Evolutionary conservation across 306 rosid genomes (phyloP).

Genomic region (Datisca glomerata): DNA sequence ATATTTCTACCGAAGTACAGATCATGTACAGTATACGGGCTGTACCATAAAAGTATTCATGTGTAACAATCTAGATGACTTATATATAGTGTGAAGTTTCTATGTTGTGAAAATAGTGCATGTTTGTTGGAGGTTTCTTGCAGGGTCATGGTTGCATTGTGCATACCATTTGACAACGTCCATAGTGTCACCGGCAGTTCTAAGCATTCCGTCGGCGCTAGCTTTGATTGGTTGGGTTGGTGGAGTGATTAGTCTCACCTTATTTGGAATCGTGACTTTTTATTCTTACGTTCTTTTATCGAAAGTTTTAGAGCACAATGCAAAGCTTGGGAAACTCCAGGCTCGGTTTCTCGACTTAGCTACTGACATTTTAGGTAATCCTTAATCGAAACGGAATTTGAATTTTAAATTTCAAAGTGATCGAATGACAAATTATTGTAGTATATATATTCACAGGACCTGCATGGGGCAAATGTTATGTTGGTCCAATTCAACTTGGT

Average conservation of each 20-base stretch:
- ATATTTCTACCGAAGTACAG: no score
- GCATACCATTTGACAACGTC: slow-evolving; percentile 83
- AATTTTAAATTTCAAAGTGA: no score
- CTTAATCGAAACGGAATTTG: no score
- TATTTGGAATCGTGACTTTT: slow-evolving; percentile 39
- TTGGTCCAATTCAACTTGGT: slow-evolving; percentile 58
- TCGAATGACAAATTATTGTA: no score
- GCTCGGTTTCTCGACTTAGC: slow-evolving; percentile 67
- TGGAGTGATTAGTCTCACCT: slow-evolving; percentile 45
- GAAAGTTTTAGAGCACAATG: slow-evolving; percentile 59
- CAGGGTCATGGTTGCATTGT: slow-evolving; percentile 70
- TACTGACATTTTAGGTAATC: slow-evolving; percentile 46
- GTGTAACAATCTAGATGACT: no score
- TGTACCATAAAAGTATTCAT: no score
- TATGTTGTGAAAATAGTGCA: no score
- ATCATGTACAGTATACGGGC: no score
- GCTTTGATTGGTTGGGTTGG: slow-evolving; percentile 65
- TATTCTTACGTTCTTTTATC: slow-evolving; percentile 73
- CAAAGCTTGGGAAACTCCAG: slow-evolving; percentile 51
- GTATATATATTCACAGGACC: no score
- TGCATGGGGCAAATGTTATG: slow-evolving; percentile 55
- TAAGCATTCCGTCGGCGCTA: slow-evolving; percentile 58
- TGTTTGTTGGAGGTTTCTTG: no score
- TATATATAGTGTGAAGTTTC: no score
- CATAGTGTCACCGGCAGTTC: slow-evolving; percentile 51